Percentiles rank a stretch among this genome's conserved stretches.
Evolutionary conservation across 345 rosid species (phyloP).

Genomic region (Citrus reticulata): DNA sequence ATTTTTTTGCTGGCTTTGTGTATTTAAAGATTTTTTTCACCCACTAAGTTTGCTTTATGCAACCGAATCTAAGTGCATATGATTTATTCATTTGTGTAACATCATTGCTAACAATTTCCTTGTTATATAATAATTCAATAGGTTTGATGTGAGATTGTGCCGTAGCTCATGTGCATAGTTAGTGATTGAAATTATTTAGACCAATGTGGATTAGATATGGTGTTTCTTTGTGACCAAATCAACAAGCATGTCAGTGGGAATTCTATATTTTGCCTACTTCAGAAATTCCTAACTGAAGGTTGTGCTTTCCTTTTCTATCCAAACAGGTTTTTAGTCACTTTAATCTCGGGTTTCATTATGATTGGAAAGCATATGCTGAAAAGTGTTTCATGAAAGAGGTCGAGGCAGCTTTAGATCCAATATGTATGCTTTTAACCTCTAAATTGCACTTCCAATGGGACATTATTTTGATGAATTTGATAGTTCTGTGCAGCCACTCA

Average conservation of each 20-base stretch:
- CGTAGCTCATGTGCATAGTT: not conserved
- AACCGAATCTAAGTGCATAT: not conserved
- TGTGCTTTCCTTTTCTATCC: conserved; percentile 4
- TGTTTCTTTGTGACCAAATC: not conserved
- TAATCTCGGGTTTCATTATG: conserved; percentile 71
- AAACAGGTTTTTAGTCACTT: conserved; percentile 57
- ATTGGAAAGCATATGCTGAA: conserved; percentile 55
- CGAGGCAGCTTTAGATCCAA: conserved; percentile 11
- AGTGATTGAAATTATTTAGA: not conserved
- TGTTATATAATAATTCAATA: not conserved
- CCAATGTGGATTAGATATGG: not conserved
- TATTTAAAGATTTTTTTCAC: not conserved
- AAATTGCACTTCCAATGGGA: not conserved
- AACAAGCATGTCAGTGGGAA: not conserved
- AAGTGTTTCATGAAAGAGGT: conserved; percentile 24
- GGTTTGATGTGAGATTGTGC: not conserved
- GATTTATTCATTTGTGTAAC: not conserved
- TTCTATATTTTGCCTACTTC: not conserved
- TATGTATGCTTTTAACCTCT: conserved; percentile 18
- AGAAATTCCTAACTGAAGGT: not conserved
- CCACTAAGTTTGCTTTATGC: not conserved
- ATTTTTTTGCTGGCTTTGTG: not conserved
- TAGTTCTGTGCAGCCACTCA: not conserved
- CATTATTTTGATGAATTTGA: not conserved
- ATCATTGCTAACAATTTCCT: not conserved